Evolutionary conservation across 139 green algal genomes (phyloP).

Genomic region (Gonium pectorale): DNA sequence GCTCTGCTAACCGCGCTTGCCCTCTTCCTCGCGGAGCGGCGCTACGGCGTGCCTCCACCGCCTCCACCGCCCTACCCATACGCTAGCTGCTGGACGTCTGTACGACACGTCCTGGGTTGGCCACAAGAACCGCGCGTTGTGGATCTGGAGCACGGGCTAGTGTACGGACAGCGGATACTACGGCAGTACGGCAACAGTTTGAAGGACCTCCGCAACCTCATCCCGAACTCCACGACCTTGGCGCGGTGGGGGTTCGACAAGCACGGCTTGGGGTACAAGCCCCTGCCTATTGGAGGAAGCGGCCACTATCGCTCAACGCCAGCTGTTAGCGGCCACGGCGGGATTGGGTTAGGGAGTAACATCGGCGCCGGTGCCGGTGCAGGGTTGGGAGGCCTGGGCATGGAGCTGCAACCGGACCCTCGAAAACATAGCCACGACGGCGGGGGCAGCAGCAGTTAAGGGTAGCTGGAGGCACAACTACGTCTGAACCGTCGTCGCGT

Average conservation of each 20-base stretch:
- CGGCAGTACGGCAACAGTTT: conserved; percentile 29
- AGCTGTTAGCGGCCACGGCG: too few species aligned
- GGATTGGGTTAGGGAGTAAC: too few species aligned
- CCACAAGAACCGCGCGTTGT: conserved; percentile 10
- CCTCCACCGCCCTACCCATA: background rate
- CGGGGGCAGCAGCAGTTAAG: too few species aligned
- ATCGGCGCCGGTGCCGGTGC: too few species aligned
- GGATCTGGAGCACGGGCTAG: conserved; percentile 39
- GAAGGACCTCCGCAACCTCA: conserved; percentile 13
- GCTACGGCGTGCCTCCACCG: background rate
- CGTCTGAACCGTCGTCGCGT: too few species aligned
- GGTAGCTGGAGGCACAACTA: too few species aligned
- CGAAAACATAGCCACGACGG: too few species aligned
- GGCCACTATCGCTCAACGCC: background rate
- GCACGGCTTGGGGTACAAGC: conserved; percentile 8
- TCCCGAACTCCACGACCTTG: background rate
- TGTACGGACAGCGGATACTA: conserved; percentile 38
- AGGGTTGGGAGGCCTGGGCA: too few species aligned
- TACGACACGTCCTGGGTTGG: too few species aligned
- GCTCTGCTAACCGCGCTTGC: background rate
- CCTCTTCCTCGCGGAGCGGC: background rate
- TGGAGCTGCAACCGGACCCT: too few species aligned
- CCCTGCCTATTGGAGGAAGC: background rate
- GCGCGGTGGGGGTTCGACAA: conserved; percentile 22
- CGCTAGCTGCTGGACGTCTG: too few species aligned